Conservation (phyloP, 495 filamentous ascomycete species). For the Hyaloscypha bicolor region DNA sequence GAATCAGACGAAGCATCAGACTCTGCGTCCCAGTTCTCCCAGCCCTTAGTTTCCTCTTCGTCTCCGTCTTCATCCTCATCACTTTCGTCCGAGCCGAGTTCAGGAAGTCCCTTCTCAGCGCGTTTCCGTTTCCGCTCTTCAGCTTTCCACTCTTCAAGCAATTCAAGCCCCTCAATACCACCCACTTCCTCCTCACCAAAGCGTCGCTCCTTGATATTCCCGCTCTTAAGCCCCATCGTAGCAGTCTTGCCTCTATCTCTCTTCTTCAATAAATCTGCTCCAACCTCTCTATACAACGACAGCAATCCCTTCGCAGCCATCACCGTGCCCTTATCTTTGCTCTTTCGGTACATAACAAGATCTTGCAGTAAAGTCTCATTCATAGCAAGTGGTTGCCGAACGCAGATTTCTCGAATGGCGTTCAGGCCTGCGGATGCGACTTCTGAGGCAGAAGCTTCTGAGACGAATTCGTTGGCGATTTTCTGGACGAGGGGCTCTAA, state of each 20-base stretch:
- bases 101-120: conserved; percentile 62
- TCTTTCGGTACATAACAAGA: conserved; percentile 92
- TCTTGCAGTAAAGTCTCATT: conserved; percentile 94
- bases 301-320: conserved; percentile 95
- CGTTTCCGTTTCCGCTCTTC: conserved; percentile 77
- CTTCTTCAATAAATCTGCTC: conserved; percentile 85
- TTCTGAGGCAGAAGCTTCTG: conserved; percentile 87
- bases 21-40: conserved; percentile 84
- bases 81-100: conserved; percentile 51
- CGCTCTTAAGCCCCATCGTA: conserved; percentile 74
- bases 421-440: conserved; percentile 93
- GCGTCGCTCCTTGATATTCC: conserved; percentile 66
- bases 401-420: conserved; percentile 91
- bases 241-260: conserved; percentile 91
- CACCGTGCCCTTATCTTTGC: conserved; percentile 96
- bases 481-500: conserved; percentile 91
- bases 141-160: conserved; percentile 91
- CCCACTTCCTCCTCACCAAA: conserved; percentile 82
- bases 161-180: conserved; percentile 88
- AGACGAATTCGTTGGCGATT: conserved; percentile 98
- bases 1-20: conserved; percentile 77
- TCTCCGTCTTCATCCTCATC: conserved; percentile 52
- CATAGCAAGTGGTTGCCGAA: conserved; percentile 91
- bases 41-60: conserved; percentile 68
- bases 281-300: conserved; percentile 86